Evolutionary conservation across 345 rosid genomes (phyloP).

Genomic region (Kernera saxatilis): DNA sequence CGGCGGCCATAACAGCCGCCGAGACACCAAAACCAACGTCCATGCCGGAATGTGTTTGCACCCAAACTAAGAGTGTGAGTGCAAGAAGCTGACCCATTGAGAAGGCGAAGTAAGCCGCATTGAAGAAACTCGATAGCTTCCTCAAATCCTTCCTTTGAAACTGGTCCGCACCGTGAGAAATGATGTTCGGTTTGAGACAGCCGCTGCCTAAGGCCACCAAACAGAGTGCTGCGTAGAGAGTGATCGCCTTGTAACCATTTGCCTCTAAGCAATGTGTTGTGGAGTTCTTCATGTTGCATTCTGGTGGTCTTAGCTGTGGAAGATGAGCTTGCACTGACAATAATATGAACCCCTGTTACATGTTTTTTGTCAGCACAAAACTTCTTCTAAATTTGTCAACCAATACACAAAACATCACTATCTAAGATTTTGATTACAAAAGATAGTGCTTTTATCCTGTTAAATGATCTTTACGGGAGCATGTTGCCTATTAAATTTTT

Average conservation of each 20-base stretch:
- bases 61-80: constrained; percentile 83
- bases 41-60: constrained; percentile 95
- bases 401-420: background rate
- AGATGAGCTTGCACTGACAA: constrained; percentile 89
- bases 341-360: constrained; percentile 72
- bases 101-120: constrained; percentile 85
- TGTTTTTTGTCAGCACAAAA: background rate
- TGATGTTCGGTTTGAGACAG: constrained; percentile 92
- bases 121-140: constrained; percentile 82
- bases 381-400: background rate
- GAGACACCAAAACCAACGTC: constrained; percentile 91
- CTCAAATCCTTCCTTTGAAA: constrained; percentile 48
- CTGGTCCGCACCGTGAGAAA: constrained; percentile 90
- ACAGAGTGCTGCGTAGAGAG: constrained; percentile 67
- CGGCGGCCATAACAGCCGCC: constrained; percentile 79
- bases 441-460: background rate
- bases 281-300: constrained; percentile 46
- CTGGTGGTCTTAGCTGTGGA: constrained; percentile 76
- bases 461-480: background rate
- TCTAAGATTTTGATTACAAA: too few species aligned
- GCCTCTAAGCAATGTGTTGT: constrained; percentile 52
- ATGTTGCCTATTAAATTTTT: background rate
- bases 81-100: constrained; percentile 80
- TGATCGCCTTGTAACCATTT: constrained; percentile 53
- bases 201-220: constrained; percentile 97